Conservation (phyloP, 2,329 filamentous ascomycete genomes). For the Akanthomyces lecanii region DNA sequence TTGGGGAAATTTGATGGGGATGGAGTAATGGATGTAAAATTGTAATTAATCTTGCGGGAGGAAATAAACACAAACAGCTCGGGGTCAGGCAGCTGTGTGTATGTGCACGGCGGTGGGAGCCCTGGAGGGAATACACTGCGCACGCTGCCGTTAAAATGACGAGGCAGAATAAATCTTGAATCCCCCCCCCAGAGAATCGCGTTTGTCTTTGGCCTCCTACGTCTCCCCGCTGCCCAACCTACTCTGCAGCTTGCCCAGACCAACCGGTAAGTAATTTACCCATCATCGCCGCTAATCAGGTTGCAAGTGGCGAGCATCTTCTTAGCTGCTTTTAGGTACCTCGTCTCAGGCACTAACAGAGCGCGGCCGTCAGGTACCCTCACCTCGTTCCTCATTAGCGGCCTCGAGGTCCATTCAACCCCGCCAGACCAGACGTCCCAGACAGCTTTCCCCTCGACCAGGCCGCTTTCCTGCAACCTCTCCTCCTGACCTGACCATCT, state of each 20-base stretch:
- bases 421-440: constrained; percentile 4
- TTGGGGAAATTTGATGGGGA: constrained; percentile 16
- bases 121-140: neutral
- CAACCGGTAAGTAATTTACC: neutral
- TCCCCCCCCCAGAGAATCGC: neutral
- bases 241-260: neutral
- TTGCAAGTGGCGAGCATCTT: too few species aligned
- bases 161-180: neutral
- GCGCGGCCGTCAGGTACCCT: neutral
- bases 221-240: neutral
- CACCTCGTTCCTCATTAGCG: neutral
- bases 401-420: constrained; percentile 11
- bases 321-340: neutral
- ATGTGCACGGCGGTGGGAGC: too few species aligned
- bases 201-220: neutral
- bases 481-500: constrained; percentile 4
- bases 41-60: neutral
- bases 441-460: constrained; percentile 8
- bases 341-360: neutral
- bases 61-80: neutral
- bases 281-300: too few species aligned
- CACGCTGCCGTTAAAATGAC: neutral
- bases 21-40: neutral
- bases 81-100: neutral
- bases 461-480: constrained; percentile 5